Evolutionary conservation across 495 filamentous ascomycete species (phyloP), one percentile per base, ranked within the genome.

Genomic region (Xylaria nigripes): DNA sequence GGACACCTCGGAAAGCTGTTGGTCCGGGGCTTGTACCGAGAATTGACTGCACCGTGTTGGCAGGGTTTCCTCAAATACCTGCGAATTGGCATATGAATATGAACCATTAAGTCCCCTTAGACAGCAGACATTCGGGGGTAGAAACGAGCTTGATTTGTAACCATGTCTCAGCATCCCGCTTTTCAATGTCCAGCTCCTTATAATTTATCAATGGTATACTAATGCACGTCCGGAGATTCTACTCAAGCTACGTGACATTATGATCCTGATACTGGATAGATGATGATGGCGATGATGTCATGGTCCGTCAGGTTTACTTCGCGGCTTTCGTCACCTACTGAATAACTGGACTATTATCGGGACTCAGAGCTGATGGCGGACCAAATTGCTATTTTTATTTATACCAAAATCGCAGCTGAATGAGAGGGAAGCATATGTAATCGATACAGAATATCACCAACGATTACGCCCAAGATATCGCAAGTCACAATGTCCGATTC

Each of bases 401-500:
- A 36, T 36, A 36, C 10, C 13, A 36, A 36, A 36, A 15, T 9
- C 25, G 25, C 9, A 29, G 25, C 27, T 30, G 27, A 10, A 30
- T 30, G 10, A 10, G 27, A 30, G 27, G 27, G 5, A 10, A 10
- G 27, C 4, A 10, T 30, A 10, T 5, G 32, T 36, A 12, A 36
- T 2, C 5, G 21, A 38, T 4, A 23, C 23, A 22, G 44, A 29
- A 2, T 15, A 41, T 3, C 15, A 16, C 6, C 3, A 30, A 34
- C 29, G 29, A 18, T 23, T 23, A 32, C n/a, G 13, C 50, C 9
- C 40, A 6, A 19, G 23, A 25, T 32, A 7, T 1, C 3, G 45
- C 50, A 63, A 24, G 25, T 51, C 55, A 68, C 55, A 19, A 67
- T 70, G 60, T 61, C 72, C 19, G 59, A 74, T 50, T 71, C 74